These are phyloP conservation scores for Debaryomycetaceae sp. DNA, from an alignment of 1,139 yeast genomes.

Conservation along the genomic window DNA sequence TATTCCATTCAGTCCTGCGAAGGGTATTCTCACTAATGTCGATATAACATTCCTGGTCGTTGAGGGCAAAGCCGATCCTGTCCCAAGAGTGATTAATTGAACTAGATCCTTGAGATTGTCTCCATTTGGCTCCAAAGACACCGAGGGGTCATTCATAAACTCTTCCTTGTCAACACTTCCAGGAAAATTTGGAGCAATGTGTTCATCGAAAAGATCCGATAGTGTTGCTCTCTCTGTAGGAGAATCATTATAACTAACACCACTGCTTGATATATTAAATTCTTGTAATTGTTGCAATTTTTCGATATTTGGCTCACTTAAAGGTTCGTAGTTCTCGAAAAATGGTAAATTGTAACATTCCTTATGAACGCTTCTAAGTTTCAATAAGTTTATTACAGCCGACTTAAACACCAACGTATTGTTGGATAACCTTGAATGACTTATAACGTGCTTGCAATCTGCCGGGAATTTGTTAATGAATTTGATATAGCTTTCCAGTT, in stretches of 20 bases:
- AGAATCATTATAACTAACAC: slow-evolving; percentile 19
- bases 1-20: slow-evolving; percentile 14
- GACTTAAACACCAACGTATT: slow-evolving; percentile 58
- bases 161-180: slow-evolving; percentile 12
- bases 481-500: slow-evolving; percentile 39
- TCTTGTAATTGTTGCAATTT: slow-evolving; percentile 34
- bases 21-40: slow-evolving; percentile 69
- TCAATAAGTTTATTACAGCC: slow-evolving; percentile 51
- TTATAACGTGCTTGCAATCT: slow-evolving; percentile 58
- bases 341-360: slow-evolving; percentile 52
- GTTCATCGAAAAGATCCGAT: slow-evolving; percentile 40
- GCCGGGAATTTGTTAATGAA: slow-evolving; percentile 49
- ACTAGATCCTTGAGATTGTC: slow-evolving; percentile 47
- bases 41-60: slow-evolving; percentile 81
- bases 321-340: slow-evolving; percentile 16
- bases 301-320: slow-evolving; percentile 12
- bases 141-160: slow-evolving; percentile 16
- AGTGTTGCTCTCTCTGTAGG: slow-evolving; percentile 26
- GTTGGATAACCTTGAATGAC: slow-evolving; percentile 64
- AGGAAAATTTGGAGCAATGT: slow-evolving; percentile 30
- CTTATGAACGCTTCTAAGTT: slow-evolving; percentile 54
- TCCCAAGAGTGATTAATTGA: slow-evolving; percentile 79
- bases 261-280: slow-evolving; percentile 22
- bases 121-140: slow-evolving; percentile 16
- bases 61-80: slow-evolving; percentile 92